These are phyloP conservation scores for Trametes gibbosa DNA, from an alignment of 768 basidiomycete species.

Conservation along the genomic window DNA sequence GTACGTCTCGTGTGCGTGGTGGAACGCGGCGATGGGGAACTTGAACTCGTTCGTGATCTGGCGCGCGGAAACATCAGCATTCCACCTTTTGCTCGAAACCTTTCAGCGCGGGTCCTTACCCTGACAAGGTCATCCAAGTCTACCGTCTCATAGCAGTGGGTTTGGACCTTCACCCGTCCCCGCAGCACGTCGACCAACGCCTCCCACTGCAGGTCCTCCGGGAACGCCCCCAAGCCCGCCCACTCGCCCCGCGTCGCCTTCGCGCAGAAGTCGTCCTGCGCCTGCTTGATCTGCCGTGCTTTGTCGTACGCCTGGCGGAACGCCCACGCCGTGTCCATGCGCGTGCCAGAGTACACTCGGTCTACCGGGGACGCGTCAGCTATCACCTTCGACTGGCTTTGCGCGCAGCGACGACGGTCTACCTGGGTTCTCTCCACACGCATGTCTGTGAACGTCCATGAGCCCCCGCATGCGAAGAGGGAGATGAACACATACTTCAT, in stretches of 20 bases:
- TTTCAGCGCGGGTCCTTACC: conserved; percentile 18
- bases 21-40: conserved; percentile 77
- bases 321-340: conserved; percentile 70
- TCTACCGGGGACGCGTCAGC: neutral
- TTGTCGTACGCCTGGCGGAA: conserved; percentile 70
- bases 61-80: too few species aligned
- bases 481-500: conserved; percentile 53
- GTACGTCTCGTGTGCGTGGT: conserved; percentile 88
- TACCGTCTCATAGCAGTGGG: conserved; percentile 63
- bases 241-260: conserved; percentile 46
- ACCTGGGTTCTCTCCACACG: conserved; percentile 54
- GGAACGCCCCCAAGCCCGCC: conserved; percentile 52
- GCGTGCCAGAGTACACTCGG: conserved; percentile 33
- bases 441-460: neutral
- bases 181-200: conserved; percentile 74
- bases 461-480: neutral
- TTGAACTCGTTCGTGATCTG: conserved; percentile 89
- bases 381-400: neutral
- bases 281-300: conserved; percentile 61
- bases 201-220: conserved; percentile 75
- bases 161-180: conserved; percentile 69
- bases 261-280: conserved; percentile 68
- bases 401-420: neutral
- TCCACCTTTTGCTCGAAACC: neutral
- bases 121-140: conserved; percentile 52